Conservation (phyloP, 805 yeast genomes). For the Candida glaebosa region DNA sequence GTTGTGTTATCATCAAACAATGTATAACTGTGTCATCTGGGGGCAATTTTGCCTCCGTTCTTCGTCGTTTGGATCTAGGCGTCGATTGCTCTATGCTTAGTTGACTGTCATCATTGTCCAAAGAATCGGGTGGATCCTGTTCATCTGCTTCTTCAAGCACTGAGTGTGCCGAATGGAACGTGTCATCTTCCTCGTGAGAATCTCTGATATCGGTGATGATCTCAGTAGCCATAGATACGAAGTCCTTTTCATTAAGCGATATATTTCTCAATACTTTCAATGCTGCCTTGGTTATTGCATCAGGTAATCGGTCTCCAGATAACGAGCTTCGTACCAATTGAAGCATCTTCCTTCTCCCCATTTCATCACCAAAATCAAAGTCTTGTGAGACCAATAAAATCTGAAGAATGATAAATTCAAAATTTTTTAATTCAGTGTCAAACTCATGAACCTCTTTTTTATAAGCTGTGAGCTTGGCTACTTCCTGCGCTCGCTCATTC, state of each 20-base stretch:
- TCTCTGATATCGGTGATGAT: slow-evolving; percentile 82
- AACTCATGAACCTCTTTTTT: slow-evolving; percentile 24
- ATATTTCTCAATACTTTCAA: slow-evolving; percentile 65
- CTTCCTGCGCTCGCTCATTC: slow-evolving; percentile 9
- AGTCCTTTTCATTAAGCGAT: slow-evolving; percentile 79
- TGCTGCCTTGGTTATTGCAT: slow-evolving; percentile 50
- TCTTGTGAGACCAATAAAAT: slow-evolving; percentile 60
- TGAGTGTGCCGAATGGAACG: slow-evolving; percentile 46
- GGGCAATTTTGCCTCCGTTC: slow-evolving; percentile 38
- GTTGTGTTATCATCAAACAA: slow-evolving; percentile 65
- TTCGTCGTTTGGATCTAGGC: slow-evolving; percentile 19
- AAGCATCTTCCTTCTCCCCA: slow-evolving; percentile 78
- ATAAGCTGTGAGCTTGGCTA: slow-evolving; percentile 11
- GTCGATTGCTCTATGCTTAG: slow-evolving; percentile 1
- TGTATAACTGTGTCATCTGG: slow-evolving; percentile 51
- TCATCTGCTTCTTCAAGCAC: slow-evolving; percentile 21
- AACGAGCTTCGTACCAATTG: slow-evolving; percentile 47
- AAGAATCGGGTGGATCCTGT: slow-evolving; percentile 17
- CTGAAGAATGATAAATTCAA: slow-evolving; percentile 75
- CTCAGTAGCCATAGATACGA: slow-evolving; percentile 80
- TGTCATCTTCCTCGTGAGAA: slow-evolving; percentile 47
- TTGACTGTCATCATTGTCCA: slow-evolving; percentile 15
- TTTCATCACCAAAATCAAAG: slow-evolving; percentile 86
- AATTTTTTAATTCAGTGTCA: slow-evolving; percentile 49
- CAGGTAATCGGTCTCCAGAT: slow-evolving; percentile 54